Evolutionary conservation across 257 asterid species (phyloP).

Genomic region (Orobanche coerulescens): DNA sequence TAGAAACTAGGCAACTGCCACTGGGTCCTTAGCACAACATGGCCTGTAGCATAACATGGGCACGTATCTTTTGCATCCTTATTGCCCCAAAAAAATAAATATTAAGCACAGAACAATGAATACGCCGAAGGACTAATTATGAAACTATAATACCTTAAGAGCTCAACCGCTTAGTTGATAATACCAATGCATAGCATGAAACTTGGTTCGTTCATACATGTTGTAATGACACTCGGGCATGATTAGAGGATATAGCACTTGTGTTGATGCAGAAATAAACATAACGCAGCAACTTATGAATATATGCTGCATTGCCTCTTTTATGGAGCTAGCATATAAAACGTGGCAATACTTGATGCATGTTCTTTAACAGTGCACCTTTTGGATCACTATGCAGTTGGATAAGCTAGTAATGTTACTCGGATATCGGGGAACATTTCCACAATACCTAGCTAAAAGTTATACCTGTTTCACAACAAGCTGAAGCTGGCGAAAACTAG

Average conservation of each 20-base stretch:
- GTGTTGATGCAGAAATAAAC: background rate
- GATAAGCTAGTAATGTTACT: background rate
- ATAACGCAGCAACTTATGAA: background rate
- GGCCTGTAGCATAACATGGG: background rate
- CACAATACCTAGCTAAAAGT: constrained; percentile 1
- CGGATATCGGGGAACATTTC: background rate
- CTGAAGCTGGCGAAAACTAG: constrained; percentile 72
- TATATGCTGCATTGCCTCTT: background rate
- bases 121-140: background rate
- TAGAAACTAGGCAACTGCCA: background rate
- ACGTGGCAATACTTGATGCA: background rate
- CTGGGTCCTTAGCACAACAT: background rate
- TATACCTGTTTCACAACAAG: constrained; percentile 71
- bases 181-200: background rate
- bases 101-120: background rate
- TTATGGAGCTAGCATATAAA: background rate
- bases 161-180: background rate
- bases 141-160: background rate
- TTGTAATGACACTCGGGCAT: background rate
- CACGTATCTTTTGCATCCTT: background rate
- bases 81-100: background rate
- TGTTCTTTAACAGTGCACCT: background rate
- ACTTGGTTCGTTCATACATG: background rate
- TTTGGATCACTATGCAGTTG: background rate
- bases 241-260: background rate